Evolutionary conservation across 2,329 filamentous ascomycete genomes (phyloP).

Genomic region (Pseudogymnoascus verrucosus): DNA sequence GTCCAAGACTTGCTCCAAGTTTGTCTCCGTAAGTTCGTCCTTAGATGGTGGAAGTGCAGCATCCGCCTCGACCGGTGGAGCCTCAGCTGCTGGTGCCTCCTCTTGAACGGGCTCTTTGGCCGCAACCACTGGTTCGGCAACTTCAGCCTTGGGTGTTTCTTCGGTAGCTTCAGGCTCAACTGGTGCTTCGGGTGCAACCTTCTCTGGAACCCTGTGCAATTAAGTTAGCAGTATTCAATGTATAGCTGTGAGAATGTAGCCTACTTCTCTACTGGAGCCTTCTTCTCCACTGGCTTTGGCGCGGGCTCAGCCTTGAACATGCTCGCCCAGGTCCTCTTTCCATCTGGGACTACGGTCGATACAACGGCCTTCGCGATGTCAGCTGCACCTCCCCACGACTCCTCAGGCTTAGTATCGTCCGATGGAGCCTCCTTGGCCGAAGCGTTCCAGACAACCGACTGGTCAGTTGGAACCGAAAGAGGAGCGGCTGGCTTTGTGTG

Average conservation of each 20-base stretch:
- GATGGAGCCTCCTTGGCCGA: conserved; percentile 32
- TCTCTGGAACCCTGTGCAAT: background rate
- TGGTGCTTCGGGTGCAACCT: conserved; percentile 29
- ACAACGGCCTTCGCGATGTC: conserved; percentile 31
- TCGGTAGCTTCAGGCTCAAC: conserved; percentile 38
- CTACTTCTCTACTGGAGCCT: conserved; percentile 32
- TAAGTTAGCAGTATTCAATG: background rate
- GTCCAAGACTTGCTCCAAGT: conserved; percentile 86
- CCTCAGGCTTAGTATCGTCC: conserved; percentile 30
- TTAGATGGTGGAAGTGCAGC: conserved; percentile 59
- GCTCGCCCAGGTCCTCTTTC: conserved; percentile 64
- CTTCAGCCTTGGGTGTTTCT: conserved; percentile 24
- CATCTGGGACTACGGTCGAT: conserved; percentile 31
- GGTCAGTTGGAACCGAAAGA: conserved; percentile 60
- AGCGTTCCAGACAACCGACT: conserved; percentile 56
- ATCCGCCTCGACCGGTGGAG: conserved; percentile 31
- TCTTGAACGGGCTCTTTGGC: conserved; percentile 1
- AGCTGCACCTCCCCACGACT: conserved; percentile 28
- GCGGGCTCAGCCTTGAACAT: conserved; percentile 56
- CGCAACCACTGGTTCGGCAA: conserved; percentile 32
- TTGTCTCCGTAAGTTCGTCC: conserved; percentile 81
- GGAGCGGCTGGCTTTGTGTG: conserved; percentile 47
- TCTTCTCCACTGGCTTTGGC: conserved; percentile 41
- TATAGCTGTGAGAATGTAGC: background rate
- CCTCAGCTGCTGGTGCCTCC: conserved; percentile 16